Conservation (phyloP, 2,329 filamentous ascomycete species). For the Calonectria leucothoes region DNA sequence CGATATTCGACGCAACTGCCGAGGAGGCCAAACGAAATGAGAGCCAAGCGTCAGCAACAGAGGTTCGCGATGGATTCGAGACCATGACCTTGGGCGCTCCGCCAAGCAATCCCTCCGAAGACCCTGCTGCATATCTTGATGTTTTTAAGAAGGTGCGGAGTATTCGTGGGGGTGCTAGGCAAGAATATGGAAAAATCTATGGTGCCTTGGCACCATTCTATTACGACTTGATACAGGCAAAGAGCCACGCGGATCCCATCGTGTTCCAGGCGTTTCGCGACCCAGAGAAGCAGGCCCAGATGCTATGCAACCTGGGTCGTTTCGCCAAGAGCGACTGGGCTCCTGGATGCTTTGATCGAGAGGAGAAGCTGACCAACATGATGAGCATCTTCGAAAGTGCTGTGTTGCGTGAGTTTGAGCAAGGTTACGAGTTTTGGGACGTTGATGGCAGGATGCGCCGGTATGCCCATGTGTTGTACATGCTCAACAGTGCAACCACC, state of each 20-base stretch:
- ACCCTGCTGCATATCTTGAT: conserved; percentile 73
- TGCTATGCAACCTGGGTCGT: conserved; percentile 82
- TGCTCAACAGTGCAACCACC: conserved; percentile 82
- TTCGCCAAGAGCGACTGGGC: conserved; percentile 88
- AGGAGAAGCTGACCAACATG: conserved; percentile 80
- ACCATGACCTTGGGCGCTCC: conserved; percentile 70
- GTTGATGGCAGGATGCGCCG: conserved; percentile 88
- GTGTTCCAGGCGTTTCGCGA: conserved; percentile 89
- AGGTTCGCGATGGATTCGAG: conserved; percentile 78
- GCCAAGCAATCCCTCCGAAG: conserved; percentile 60
- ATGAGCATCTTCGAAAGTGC: conserved; percentile 89
- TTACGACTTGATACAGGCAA: conserved; percentile 78
- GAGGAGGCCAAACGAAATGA: conserved; percentile 72
- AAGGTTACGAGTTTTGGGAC: conserved; percentile 90
- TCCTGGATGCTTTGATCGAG: conserved; percentile 76
- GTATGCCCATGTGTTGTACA: conserved; percentile 87
- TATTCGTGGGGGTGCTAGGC: conserved; percentile 83
- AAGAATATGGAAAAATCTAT: conserved; percentile 93
- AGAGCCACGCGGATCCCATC: conserved; percentile 81
- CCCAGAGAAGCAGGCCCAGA: conserved; percentile 89
- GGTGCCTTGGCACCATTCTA: conserved; percentile 91
- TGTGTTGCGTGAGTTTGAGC: conserved; percentile 90
- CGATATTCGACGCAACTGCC: conserved; percentile 78
- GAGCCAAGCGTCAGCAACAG: conserved; percentile 48
- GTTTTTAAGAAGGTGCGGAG: conserved; percentile 80